phyloP scores from a whole-genome alignment of 495 filamentous ascomycete genomes.

The Cudoniella acicularis region DNA sequence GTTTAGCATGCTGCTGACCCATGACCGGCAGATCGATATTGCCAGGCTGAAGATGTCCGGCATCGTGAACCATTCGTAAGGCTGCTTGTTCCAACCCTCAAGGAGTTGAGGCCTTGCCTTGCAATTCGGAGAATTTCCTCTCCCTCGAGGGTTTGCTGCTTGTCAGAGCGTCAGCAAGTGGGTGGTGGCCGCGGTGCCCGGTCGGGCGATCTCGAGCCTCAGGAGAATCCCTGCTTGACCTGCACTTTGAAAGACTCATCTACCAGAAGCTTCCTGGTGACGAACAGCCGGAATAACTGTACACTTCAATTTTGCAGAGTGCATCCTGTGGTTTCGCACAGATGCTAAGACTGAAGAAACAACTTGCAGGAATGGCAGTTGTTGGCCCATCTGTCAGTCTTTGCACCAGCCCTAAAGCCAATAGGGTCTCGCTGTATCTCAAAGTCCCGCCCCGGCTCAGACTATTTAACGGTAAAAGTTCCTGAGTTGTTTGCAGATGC shows the following conservation, averaged over 20 bases:
- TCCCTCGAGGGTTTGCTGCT: constrained; percentile 16
- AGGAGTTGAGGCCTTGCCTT: constrained; percentile 12
- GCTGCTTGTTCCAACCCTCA: constrained; percentile 13
- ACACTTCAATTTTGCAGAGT: background rate
- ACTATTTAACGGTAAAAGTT: constrained; percentile 16
- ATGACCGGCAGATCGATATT: constrained; percentile 23
- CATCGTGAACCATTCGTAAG: constrained; percentile 20
- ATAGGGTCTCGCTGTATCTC: background rate
- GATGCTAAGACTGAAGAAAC: background rate
- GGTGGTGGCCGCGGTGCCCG: constrained; percentile 9
- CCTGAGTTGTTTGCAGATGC: background rate
- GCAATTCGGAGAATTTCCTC: constrained; percentile 18
- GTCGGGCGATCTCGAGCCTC: constrained; percentile 18
- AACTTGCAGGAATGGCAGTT: background rate
- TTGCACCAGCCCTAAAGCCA: background rate
- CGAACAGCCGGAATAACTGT: background rate
- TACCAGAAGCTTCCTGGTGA: background rate
- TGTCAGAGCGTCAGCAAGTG: background rate
- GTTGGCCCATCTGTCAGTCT: background rate
- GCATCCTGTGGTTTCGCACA: background rate
- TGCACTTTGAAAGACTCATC: background rate
- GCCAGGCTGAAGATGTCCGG: constrained; percentile 20
- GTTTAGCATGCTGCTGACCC: constrained; percentile 14
- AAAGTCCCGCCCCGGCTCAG: background rate
- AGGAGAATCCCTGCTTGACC: background rate